Base-by-base conservation (phyloP, 108 stramenopile genomes). In the Schizochytrium sp. region DNA sequence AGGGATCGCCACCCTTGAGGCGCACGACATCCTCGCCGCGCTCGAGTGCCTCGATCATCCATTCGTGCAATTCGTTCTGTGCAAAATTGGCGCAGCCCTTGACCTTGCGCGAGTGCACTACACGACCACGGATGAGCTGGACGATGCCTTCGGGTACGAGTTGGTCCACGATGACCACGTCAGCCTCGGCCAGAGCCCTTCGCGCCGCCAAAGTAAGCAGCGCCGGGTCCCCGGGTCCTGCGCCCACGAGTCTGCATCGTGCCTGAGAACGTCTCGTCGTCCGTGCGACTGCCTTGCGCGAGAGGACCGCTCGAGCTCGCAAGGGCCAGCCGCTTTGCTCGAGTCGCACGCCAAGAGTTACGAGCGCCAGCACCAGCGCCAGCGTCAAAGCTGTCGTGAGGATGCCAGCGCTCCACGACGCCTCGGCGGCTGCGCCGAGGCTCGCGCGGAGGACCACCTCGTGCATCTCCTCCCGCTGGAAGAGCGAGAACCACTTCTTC, bases 1-100 rank as follows among this genome's bases (percentile, higher is more conserved):
- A 98, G 44, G 98, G 98, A 92, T 99, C 98, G 4, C 98, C 98
- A 92, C 98, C 98, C 93, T 99, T 99, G 19, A 99, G 90, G 44
- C 98, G 95, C 8, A 98, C 94, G 5, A 99, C 98, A 88, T 97
- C 94, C 72, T 94, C 93, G 5, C 97, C 98, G 6, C 89, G 91
- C 8, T 83, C 72, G 57, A 97, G 69, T 0, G 95, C 97, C 87
- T 97, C 95, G 72, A 93, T 72, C 89, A 93, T 92, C 98, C 97
- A 98, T 60, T 92, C 92, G 89, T 98, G 97, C 88, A 99, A 97
- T 89, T 98, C 97, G 71, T 95, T 91, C 91, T 99, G 98, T 0
- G 98, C 98, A 69, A 93, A 88, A 51, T 97, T 96, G 25, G 97
- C 97, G 89, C 98, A 98, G 72, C 98, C 98, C 0, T 97, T 97